A percentile compares a stretch with the other conserved stretches of the same genome.
Conservation (phyloP, 345 rosid genomes). For the Salix suchowensis region DNA sequence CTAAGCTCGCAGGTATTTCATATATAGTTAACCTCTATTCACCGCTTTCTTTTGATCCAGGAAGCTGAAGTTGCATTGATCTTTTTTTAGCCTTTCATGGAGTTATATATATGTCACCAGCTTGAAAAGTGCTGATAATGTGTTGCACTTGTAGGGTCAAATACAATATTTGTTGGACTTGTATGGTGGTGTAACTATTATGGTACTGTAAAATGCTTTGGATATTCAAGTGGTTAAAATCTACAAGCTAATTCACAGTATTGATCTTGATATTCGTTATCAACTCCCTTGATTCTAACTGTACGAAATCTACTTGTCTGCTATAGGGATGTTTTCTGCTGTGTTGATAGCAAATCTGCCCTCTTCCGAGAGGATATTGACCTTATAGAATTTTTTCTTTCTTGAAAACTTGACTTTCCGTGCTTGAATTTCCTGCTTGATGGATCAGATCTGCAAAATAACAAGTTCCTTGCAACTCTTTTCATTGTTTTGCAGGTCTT, state of each 20-base stretch:
- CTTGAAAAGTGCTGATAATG: background rate
- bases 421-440: background rate
- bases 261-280: background rate
- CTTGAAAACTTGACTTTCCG: background rate
- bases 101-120: background rate
- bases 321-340: background rate
- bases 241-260: background rate
- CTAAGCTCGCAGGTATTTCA: constrained; percentile 26
- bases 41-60: background rate
- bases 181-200: background rate
- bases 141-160: background rate
- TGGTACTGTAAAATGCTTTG: background rate
- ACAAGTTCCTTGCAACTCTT: background rate
- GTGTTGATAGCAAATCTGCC: background rate
- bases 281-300: background rate
- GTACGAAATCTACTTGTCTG: too few relatives aligned
- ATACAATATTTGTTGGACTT: background rate
- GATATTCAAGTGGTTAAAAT: background rate
- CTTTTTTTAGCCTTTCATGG: background rate
- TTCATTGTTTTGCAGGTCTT: constrained; percentile 44
- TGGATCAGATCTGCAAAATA: background rate
- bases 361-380: background rate
- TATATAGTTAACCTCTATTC: background rate
- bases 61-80: background rate
- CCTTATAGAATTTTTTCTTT: background rate